Evolutionary conservation across 192 early-diverging fungal species (phyloP).

Genomic region (Allomyces arbusculus): DNA sequence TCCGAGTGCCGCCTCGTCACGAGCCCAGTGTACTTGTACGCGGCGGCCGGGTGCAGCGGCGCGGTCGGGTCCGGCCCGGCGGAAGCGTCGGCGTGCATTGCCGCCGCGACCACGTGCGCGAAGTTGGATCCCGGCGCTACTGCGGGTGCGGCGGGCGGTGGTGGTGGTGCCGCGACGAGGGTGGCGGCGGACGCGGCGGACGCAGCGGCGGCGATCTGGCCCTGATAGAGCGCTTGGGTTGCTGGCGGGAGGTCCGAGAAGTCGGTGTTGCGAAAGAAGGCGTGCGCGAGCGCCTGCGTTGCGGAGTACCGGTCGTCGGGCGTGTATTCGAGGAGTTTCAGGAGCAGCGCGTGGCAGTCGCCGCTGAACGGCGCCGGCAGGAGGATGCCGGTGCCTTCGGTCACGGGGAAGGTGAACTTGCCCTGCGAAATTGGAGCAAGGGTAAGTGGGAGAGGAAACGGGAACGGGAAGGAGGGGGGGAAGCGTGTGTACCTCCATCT

Average conservation of each 20-base stretch:
- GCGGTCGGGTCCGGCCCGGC: neutral
- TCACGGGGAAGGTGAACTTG: neutral
- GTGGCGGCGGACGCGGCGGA: neutral
- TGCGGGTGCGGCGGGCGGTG: neutral
- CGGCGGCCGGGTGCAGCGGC: neutral
- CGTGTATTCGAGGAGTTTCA: neutral
- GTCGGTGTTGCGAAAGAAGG: neutral
- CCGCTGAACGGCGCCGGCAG: neutral
- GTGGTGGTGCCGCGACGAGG: neutral
- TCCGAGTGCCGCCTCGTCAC: neutral
- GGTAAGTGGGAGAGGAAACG: too few relatives aligned
- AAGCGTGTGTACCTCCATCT: neutral
- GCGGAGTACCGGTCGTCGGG: constrained; percentile 1
- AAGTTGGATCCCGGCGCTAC: neutral
- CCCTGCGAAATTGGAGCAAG: too few relatives aligned
- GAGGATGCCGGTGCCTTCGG: neutral
- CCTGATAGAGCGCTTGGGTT: neutral
- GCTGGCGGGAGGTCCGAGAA: neutral
- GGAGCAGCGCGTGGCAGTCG: neutral
- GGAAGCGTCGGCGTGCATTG: neutral
- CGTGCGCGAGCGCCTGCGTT: neutral
- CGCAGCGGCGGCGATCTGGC: neutral
- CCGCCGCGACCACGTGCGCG: neutral
- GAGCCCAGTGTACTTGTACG: neutral
- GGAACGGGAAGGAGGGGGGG: too few relatives aligned